These are phyloP conservation scores for Cymbopogon flexuosus DNA, from an alignment of 202 grass and related monocot species.

Conservation along the genomic window DNA sequence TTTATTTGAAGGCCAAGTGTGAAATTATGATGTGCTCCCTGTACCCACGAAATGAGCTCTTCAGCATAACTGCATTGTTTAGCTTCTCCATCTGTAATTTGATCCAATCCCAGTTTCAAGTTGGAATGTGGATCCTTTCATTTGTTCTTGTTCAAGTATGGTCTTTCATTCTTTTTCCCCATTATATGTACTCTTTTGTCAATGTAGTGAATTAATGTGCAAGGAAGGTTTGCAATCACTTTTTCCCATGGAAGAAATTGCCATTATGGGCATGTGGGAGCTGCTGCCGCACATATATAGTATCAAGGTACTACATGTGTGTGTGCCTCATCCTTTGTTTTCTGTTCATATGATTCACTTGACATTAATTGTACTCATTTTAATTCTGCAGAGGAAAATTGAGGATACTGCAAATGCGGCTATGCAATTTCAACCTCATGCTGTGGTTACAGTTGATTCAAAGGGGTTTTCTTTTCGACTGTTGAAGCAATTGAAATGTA, in stretches of 20 bases:
- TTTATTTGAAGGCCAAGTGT: not conserved
- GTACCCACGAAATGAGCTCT: not conserved
- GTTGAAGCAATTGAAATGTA: slow-evolving; percentile 69
- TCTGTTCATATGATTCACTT: slow-evolving; percentile 9
- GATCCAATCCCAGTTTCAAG: not conserved
- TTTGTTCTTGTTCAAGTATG: slow-evolving; percentile 29
- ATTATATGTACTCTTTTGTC: slow-evolving; percentile 5
- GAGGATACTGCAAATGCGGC: slow-evolving; percentile 52
- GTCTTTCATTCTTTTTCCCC: not conserved
- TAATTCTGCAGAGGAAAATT: slow-evolving; percentile 56
- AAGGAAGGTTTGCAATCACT: slow-evolving; percentile 71
- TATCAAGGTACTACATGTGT: slow-evolving; percentile 53
- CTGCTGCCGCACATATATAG: slow-evolving; percentile 69
- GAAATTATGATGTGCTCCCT: slow-evolving; percentile 5
- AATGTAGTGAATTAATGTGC: slow-evolving; percentile 62
- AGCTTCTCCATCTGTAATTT: not conserved
- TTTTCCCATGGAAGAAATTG: slow-evolving; percentile 94
- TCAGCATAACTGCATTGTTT: slow-evolving; percentile 15
- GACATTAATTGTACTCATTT: slow-evolving; percentile 19
- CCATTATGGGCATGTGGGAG: slow-evolving; percentile 97
- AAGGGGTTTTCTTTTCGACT: slow-evolving; percentile 89
- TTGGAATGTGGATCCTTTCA: not conserved
- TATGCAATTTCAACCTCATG: slow-evolving; percentile 71
- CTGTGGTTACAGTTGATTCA: slow-evolving; percentile 86
- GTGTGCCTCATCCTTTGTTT: slow-evolving; percentile 25